Evolutionary conservation across 2,329 filamentous ascomycete genomes (phyloP).

Genomic region (Calcarisporium arbuscula): DNA sequence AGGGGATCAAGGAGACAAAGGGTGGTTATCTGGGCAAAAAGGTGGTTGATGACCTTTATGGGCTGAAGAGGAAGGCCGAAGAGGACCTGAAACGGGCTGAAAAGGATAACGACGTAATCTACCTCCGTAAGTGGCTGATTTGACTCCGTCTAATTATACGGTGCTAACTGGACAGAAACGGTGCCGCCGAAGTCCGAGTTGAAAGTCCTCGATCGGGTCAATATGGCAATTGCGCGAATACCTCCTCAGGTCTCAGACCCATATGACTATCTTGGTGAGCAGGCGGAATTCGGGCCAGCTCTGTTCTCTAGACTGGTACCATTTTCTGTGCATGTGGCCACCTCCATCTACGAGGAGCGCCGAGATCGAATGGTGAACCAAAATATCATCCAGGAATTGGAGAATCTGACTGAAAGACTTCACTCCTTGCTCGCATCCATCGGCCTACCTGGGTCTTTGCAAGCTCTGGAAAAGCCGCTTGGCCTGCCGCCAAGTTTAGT

Average conservation of each 20-base stretch:
- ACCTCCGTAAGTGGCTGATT: conserved; percentile 53
- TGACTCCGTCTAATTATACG: accelerated
- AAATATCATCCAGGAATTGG: conserved; percentile 77
- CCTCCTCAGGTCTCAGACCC: conserved; percentile 80
- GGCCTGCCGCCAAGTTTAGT: conserved; percentile 79
- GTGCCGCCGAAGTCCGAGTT: conserved; percentile 87
- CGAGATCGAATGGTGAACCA: conserved; percentile 87
- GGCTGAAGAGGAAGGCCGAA: conserved; percentile 72
- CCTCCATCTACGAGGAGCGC: conserved; percentile 90
- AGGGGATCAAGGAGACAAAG: conserved; percentile 77
- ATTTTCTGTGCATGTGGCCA: conserved; percentile 90
- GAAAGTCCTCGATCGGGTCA: conserved; percentile 76
- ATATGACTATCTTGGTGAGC: conserved; percentile 71
- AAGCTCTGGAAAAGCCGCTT: conserved; percentile 90
- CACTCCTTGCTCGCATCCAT: conserved; percentile 75
- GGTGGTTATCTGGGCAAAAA: conserved; percentile 69
- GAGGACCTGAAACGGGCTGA: conserved; percentile 90
- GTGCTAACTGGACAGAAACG: conserved; percentile 44
- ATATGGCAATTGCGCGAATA: conserved; percentile 75
- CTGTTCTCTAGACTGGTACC: conserved; percentile 89
- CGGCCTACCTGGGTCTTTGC: conserved; percentile 84
- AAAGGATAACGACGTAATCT: conserved; percentile 95
- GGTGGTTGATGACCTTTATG: conserved; percentile 76
- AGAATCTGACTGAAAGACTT: conserved; percentile 71
- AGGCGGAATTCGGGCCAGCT: conserved; percentile 73